Conservation (phyloP, 2,329 filamentous ascomycete genomes). For the Pleurostoma richardsiae region DNA sequence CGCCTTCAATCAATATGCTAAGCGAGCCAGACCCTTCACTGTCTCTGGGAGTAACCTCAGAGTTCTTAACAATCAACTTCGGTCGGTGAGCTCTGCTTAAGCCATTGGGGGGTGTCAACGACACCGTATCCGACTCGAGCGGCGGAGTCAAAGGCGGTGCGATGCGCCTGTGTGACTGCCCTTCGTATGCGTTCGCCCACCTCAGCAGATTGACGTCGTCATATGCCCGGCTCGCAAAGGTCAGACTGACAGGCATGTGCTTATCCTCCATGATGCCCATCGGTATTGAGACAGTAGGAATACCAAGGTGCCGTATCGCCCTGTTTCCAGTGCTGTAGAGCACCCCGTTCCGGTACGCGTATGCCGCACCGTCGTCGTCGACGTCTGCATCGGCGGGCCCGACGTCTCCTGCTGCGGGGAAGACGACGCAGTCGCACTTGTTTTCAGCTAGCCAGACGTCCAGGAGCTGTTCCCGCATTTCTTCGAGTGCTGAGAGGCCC, state of each 20-base stretch:
- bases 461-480: slow-evolving; percentile 38
- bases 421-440: slow-evolving; percentile 38
- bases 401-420: slow-evolving; percentile 45
- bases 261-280: slow-evolving; percentile 44
- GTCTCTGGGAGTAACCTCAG: too few species aligned
- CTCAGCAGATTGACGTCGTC: slow-evolving; percentile 28
- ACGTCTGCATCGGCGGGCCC: slow-evolving; percentile 41
- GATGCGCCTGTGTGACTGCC: not conserved
- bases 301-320: slow-evolving; percentile 46
- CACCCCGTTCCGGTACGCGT: slow-evolving; percentile 43
- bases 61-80: too few species aligned
- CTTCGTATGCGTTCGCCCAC: slow-evolving; percentile 16
- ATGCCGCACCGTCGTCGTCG: slow-evolving; percentile 19
- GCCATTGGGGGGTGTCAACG: too few species aligned
- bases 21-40: too few species aligned
- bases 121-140: too few species aligned
- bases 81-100: too few species aligned
- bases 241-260: slow-evolving; percentile 46
- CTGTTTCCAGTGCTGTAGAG: slow-evolving; percentile 50
- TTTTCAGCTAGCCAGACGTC: slow-evolving; percentile 43
- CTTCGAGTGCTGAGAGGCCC: slow-evolving; percentile 40
- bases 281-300: slow-evolving; percentile 47
- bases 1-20: too few species aligned
- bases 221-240: slow-evolving; percentile 44
- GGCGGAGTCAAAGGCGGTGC: not conserved